Evolutionary conservation across 2,329 filamentous ascomycete genomes (phyloP), one percentile per base, ranked within the genome.

Genomic region (Cercospora nicotianae): DNA sequence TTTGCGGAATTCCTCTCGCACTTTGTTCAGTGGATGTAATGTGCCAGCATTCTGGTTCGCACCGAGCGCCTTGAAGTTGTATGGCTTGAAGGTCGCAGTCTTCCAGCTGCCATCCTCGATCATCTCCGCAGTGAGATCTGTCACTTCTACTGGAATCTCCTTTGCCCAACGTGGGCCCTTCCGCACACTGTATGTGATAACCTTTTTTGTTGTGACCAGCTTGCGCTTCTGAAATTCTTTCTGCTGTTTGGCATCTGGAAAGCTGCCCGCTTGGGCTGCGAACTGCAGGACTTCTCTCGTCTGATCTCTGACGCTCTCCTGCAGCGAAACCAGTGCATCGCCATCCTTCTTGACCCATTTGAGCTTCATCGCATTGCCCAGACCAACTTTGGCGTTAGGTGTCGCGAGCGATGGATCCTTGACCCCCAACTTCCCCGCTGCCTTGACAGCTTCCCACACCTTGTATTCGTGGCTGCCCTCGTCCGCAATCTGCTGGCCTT

Each of bases 121-220:
- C 91, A 99, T 97, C 67, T 99, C 95, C 63, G 89, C 90, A 10
- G 95, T 98, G 77, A 99, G 83, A 79, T 99, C 95, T 53, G 95
- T 97, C 81, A 96, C 93, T 83, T 98, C 94, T 81, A 96, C 93
- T 57, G 91, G 86, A 72, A 98, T 91, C 81, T 97, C 91, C 60
- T 91, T 87, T 53, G 93, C 92, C 78, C 93, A 99, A 80, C 96
- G 96, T 69, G 89, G 82, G 0, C 93, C 95, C 83, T 97, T 97
- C 68, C 84, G 83, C 68, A 96, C 89, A 73, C 87, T 91, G 86
- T 95, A 99, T 79, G 84, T 89, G 75, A 96, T 91, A 67, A 92
- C 87, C 83, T 97, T 98, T 74, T 92, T 89, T 77, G 92, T 84
- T 72, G 87, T 90, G 71, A 97, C 85, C 60, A 99, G 87, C 83